Percentiles rank a stretch among this genome's conserved stretches.
Evolutionary conservation across 148 eudicot genomes (phyloP).

Genomic region (Arbutus unedo): DNA sequence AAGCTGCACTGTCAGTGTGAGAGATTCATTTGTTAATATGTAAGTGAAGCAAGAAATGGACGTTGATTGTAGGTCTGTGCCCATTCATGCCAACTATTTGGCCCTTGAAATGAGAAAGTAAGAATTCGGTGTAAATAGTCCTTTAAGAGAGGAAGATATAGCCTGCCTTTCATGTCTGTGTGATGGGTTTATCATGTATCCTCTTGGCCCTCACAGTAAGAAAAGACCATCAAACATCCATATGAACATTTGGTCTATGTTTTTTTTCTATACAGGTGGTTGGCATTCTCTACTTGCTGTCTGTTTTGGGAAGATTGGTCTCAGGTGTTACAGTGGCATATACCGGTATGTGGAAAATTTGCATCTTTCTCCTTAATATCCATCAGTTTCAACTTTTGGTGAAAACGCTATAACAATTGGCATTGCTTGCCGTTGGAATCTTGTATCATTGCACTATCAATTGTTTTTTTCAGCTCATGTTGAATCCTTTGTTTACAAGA

Average conservation of each 20-base stretch:
- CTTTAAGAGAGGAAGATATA: neutral
- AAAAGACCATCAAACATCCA: neutral
- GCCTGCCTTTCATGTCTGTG: neutral
- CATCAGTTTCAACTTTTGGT: neutral
- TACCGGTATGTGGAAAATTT: conserved; percentile 48
- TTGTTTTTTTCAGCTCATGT: neutral
- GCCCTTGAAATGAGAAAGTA: neutral
- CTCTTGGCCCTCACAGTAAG: neutral
- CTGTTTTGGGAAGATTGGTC: conserved; percentile 76
- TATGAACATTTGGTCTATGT: neutral
- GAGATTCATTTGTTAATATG: neutral
- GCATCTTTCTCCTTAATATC: neutral
- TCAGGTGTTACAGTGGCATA: conserved; percentile 88
- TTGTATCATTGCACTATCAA: neutral
- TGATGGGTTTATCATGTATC: neutral
- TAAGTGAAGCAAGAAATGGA: neutral
- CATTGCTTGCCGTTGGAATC: neutral
- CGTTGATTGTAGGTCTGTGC: neutral
- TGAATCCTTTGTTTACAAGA: neutral
- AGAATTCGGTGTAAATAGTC: neutral
- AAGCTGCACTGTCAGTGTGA: neutral
- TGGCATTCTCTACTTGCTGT: conserved; percentile 60
- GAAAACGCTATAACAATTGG: neutral
- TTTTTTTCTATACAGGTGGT: conserved; percentile 57
- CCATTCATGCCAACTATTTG: neutral